Conservation (phyloP, 306 rosid species). For the Pyrus bretschneideri region DNA sequence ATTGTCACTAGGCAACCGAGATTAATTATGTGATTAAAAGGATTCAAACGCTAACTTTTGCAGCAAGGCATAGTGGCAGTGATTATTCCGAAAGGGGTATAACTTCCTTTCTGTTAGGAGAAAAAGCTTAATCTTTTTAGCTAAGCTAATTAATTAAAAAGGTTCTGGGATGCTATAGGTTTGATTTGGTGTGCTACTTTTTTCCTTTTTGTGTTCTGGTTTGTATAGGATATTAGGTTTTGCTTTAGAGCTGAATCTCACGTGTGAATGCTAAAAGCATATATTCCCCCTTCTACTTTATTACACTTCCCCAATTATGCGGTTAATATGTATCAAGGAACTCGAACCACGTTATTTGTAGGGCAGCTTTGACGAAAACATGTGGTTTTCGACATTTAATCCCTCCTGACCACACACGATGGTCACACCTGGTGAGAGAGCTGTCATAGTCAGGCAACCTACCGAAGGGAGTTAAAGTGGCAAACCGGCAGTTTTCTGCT, state of each 20-base stretch:
- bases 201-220: background rate
- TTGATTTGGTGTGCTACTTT: background rate
- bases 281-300: background rate
- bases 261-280: background rate
- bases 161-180: background rate
- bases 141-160: background rate
- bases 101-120: background rate
- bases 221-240: background rate
- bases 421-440: background rate
- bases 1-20: too few species aligned
- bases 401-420: background rate
- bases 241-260: constrained; percentile 1
- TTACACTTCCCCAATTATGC: background rate
- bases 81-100: constrained; percentile 5
- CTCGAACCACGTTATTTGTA: background rate
- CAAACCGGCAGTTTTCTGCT: background rate
- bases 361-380: background rate
- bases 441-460: background rate
- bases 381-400: background rate
- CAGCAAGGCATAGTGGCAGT: background rate
- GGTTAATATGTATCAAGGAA: background rate
- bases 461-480: background rate
- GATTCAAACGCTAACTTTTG: constrained; percentile 8
- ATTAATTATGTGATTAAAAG: background rate
- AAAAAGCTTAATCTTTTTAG: constrained; percentile 4